Base-by-base conservation (phyloP, 768 basidiomycete species). In the Leccinellum rugosiceps region DNA sequence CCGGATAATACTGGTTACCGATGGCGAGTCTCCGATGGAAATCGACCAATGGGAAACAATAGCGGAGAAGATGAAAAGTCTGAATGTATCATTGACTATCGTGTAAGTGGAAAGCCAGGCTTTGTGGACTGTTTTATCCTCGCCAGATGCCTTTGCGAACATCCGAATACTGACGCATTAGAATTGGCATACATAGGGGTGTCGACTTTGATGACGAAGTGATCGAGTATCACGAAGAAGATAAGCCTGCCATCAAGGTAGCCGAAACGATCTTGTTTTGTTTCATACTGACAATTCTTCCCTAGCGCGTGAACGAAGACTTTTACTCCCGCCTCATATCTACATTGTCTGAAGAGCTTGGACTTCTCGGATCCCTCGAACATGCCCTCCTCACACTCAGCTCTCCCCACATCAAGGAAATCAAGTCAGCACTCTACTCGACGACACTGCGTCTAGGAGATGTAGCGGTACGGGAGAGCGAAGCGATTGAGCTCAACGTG, bases 171-270 rank as follows among this genome's bases (percentile, higher is more conserved):
- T 64, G 21, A 61, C 25, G n/a, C 13, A 38, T 26, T 25, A 5
- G 46, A 26, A 47, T 35, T 32, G n/a, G n/a, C n/a, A n/a, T 31
- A 5, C 21, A 32, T 62, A 95, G 93, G n/a, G 93, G 94, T 6
- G 80, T 94, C 44, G 91, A 94, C 71, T 95, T 96, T 72, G 91
- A 85, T 51, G 90, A 93, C 63, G 84, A 86, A 35, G 82, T 84
- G 19, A 72, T 81, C 13, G 81, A 73, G 1, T 89, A 81, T 66
- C 68, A 75, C 10, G 87, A 93, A 68, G 80, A 86, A 52, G 75
- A 83, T 60, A 95, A 96, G 69, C 77, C 83, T 6, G 56, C 76
- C 4, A 81, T 84, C 52, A 96, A 96, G 82, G 95, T 92, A 60
- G n/a, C 57, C 11, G 41, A 38, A 38, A 25, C 26, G 46, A 30